A percentile compares a stretch with the other conserved stretches of the same genome.
Conservation (phyloP, 352 stramenopile genomes). For the Pythium brachiatum region DNA sequence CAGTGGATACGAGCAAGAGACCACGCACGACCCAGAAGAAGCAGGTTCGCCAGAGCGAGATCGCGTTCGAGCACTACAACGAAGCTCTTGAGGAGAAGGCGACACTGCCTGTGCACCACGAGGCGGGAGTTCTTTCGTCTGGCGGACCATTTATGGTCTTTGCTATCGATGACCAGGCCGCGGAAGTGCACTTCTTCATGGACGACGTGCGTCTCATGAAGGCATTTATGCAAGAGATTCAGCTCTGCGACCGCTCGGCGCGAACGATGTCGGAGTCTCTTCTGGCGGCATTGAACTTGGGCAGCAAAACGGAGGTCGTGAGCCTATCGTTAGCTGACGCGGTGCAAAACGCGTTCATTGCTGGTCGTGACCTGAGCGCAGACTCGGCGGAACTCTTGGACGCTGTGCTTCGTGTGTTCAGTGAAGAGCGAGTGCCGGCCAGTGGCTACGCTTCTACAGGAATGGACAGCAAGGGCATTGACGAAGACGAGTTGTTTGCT, state of each 20-base stretch:
- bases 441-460: conserved; percentile 13
- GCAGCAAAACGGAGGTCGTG: conserved; percentile 29
- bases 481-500: conserved; percentile 44
- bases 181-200: conserved; percentile 81
- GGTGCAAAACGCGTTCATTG: conserved; percentile 45
- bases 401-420: conserved; percentile 62
- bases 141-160: conserved; percentile 84
- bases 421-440: conserved; percentile 40
- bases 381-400: conserved; percentile 64
- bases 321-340: conserved; percentile 49
- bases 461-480: conserved; percentile 17
- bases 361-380: conserved; percentile 33
- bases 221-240: conserved; percentile 62
- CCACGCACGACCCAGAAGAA: conserved; percentile 51
- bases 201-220: conserved; percentile 70
- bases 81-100: conserved; percentile 15
- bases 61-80: conserved; percentile 43
- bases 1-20: conserved; percentile 53
- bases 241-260: conserved; percentile 46
- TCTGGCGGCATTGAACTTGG: conserved; percentile 33
- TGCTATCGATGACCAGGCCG: conserved; percentile 57
- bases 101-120: conserved; percentile 25
- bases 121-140: conserved; percentile 54
- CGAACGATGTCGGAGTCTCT: conserved; percentile 28
- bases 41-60: conserved; percentile 81